Base-by-base conservation (phyloP, 768 basidiomycete genomes). In the Leccinum incarnatum region DNA sequence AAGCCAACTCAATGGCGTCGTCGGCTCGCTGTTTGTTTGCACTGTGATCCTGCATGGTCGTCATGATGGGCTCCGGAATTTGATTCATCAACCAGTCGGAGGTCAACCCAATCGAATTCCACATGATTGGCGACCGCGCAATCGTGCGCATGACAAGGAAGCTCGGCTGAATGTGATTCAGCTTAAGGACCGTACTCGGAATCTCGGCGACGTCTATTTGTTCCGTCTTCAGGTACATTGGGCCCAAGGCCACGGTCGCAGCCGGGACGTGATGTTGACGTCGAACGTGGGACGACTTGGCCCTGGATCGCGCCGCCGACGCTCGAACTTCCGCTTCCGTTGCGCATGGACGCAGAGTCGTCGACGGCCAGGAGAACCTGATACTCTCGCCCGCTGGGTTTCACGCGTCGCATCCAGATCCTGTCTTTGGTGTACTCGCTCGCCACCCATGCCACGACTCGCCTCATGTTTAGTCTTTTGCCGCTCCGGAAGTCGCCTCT, bases 371-470 rank as follows among this genome's bases (percentile, higher is more conserved):
- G 82, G 42, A 98, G 83, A 2, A 99, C 86, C 69, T 99, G 96
- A 73, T 98, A 98, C 69, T 97, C 95, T 51, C 97, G 83, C 67
- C 91, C 87, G 70, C 92, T 94, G 5, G 97, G 96, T 52, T 90
- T 87, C 4, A 95, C 97, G 21, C 97, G 84, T 25, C 96, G 88
- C 36, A 98, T 79, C 97, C 97, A 99, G 63, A 98, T 98, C 76
- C 95, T 95, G 81, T 99, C 96, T 73, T 98, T 98, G 53, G 95
- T 98, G 78, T 93, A 99, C 76, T 99, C 97, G 75, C 90, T 93
- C 36, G 97, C 96, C 60, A 99, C 95, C 79, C 96, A 98, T 3
- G 91, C 86, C 60, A 99, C 95, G 72, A 98, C 93, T 76, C 95
- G 95, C 72, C 95, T 94, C 96, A 98, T 98, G 74, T 98, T 98